A percentile compares a stretch with the other conserved stretches of the same genome.
Conservation (phyloP, 75 land plant genomes). For the Isoetes taiwanensis region DNA sequence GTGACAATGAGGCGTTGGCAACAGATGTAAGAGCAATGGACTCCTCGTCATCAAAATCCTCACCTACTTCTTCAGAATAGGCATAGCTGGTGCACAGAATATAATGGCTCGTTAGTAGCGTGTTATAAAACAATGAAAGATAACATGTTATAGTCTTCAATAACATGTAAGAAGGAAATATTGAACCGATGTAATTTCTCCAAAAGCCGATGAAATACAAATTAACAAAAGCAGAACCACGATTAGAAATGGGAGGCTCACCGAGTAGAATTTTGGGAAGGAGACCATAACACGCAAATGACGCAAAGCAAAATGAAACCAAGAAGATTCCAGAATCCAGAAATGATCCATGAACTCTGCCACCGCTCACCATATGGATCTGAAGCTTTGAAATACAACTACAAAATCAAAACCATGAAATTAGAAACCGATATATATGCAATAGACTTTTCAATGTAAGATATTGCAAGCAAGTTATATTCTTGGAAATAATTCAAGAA, state of each 20-base stretch:
- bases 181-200: too few species aligned
- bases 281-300: conserved; percentile 92
- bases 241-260: conserved; percentile 14
- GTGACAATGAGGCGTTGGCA: conserved; percentile 31
- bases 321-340: conserved; percentile 79
- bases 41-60: conserved; percentile 62
- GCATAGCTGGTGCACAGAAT: conserved; percentile 39
- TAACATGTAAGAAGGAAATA: too few species aligned
- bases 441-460: too few species aligned
- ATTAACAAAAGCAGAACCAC: neutral
- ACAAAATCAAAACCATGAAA: conserved; percentile 13
- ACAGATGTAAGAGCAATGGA: conserved; percentile 40
- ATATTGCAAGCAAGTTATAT: too few species aligned
- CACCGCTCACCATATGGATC: conserved; percentile 77
- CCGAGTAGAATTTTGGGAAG: conserved; percentile 85
- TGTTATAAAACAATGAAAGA: too few species aligned
- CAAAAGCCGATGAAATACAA: neutral
- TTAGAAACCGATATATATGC: too few species aligned
- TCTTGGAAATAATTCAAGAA: too few species aligned
- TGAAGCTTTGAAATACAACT: conserved; percentile 84
- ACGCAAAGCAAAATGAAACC: conserved; percentile 63
- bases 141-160: too few species aligned
- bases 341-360: conserved; percentile 87
- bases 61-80: conserved; percentile 57
- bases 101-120: too few species aligned